Conservation (phyloP, 805 yeast genomes). For the Saturnispora zaruensis region DNA sequence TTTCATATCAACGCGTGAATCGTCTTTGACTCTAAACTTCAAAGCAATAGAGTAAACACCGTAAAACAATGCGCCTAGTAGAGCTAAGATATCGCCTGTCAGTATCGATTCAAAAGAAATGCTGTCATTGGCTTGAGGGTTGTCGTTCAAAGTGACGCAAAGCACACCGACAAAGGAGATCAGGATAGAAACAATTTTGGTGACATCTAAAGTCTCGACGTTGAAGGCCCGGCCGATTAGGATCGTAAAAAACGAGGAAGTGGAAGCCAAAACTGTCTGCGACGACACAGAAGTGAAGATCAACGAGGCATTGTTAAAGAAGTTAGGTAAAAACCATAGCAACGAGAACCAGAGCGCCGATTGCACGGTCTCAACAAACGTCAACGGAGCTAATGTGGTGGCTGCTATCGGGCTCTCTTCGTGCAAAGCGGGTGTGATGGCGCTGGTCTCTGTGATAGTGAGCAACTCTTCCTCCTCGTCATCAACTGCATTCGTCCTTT, state of each 20-base stretch:
- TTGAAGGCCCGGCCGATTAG: conserved; percentile 66
- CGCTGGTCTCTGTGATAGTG: neutral
- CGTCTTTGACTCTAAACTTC: conserved; percentile 64
- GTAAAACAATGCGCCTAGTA: conserved; percentile 80
- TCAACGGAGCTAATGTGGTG: conserved; percentile 20
- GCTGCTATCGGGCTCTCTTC: conserved; percentile 1
- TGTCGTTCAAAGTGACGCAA: conserved; percentile 65
- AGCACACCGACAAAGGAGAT: conserved; percentile 73
- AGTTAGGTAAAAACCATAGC: conserved; percentile 85
- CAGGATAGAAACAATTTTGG: conserved; percentile 61
- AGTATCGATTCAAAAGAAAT: conserved; percentile 23
- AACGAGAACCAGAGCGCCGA: conserved; percentile 76
- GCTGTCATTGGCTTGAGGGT: conserved; percentile 28
- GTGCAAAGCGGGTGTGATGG: neutral
- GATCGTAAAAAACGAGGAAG: conserved; percentile 88
- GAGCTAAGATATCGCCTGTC: conserved; percentile 72
- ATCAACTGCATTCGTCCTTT: neutral
- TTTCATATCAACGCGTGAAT: conserved; percentile 71
- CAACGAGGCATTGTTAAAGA: conserved; percentile 80
- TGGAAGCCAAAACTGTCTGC: conserved; percentile 87
- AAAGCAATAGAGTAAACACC: conserved; percentile 85
- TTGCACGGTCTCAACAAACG: conserved; percentile 55
- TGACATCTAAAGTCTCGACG: conserved; percentile 57
- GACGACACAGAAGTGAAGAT: conserved; percentile 88
- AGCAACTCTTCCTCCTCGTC: conserved; percentile 5